Base-by-base conservation (phyloP, 495 filamentous ascomycete species). In the Xylaria intraflava region DNA sequence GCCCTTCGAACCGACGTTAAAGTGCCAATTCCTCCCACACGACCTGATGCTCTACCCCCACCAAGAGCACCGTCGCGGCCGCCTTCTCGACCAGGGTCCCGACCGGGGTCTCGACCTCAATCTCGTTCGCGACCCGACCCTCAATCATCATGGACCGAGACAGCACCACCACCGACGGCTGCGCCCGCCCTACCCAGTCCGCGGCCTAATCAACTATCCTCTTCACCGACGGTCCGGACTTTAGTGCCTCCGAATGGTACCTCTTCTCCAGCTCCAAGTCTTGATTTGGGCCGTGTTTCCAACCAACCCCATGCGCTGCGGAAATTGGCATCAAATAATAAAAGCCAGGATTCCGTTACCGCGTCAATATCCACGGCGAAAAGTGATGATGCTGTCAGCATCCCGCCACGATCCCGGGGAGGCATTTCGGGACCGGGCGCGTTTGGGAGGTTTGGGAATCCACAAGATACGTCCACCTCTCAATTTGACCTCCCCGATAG, bases 321-420 rank as follows among this genome's bases (percentile, higher is more conserved):
- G 16, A 70, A 70, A 57, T 55, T 79, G 24, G 73, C 71, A 14
- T 69, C 69, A 1, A 69, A 67, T 50, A 81, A 80, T 60, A 73
- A 73, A 53, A 82, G 78, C 58, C 78, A 80, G 54, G 80, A 83
- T 30, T 80, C 79, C 3, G 69, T 82, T 38, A 69, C 70, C 11
- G 67, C 65, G 14, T 75, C 74, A 2, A 43, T 71, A 6, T 52
- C 62, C 11, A 69, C 68, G 6, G 60, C 68, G 12, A 74, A 72
- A 46, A 74, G 73, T 38, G 74, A 80, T 47, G 80, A 81, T 59
- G 60, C 62, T 9, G 54, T 48, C 11, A 78, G 72, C 46, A 47
- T 78, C 6, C 73, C 75, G 19, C 78, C 77, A 6, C 70, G 72
- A 3, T 77, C 77, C 3, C 71, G 78, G 9, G 72, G 72, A 11